A percentile compares a stretch with the other conserved stretches of the same genome.
phyloP scores from a whole-genome alignment of 176 grass and related monocot species.

The Areca catechu region DNA sequence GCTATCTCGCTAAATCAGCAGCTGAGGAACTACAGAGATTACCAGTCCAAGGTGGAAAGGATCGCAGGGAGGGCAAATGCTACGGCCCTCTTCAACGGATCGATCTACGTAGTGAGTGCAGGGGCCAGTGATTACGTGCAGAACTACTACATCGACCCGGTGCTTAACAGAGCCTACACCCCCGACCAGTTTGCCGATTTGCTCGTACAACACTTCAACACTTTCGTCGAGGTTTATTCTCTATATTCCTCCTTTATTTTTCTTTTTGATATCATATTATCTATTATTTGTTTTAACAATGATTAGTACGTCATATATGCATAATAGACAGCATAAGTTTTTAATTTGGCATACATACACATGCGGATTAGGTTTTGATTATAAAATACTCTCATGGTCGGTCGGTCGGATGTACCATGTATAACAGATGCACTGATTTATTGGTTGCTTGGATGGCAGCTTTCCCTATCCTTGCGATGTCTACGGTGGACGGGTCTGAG shows the following conservation, averaged over 20 bases:
- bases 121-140: conserved; percentile 91
- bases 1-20: conserved; percentile 67
- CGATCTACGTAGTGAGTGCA: conserved; percentile 75
- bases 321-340: no score
- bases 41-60: conserved; percentile 45
- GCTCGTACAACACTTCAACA: conserved; percentile 59
- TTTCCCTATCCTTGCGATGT: no score
- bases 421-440: no score
- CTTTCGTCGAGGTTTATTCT: conserved; percentile 50
- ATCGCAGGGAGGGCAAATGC: conserved; percentile 40
- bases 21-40: conserved; percentile 56
- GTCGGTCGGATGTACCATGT: no score
- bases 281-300: no score
- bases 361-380: no score
- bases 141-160: conserved; percentile 88
- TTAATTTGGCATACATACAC: no score
- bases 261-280: no score
- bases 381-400: no score
- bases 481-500: no score
- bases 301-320: no score
- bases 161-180: conserved; percentile 40
- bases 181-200: conserved; percentile 59
- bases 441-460: no score
- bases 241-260: neutral
- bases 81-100: conserved; percentile 43